Evolutionary conservation across 2,329 filamentous ascomycete genomes (phyloP).

Genomic region (Fusarium sp.): DNA sequence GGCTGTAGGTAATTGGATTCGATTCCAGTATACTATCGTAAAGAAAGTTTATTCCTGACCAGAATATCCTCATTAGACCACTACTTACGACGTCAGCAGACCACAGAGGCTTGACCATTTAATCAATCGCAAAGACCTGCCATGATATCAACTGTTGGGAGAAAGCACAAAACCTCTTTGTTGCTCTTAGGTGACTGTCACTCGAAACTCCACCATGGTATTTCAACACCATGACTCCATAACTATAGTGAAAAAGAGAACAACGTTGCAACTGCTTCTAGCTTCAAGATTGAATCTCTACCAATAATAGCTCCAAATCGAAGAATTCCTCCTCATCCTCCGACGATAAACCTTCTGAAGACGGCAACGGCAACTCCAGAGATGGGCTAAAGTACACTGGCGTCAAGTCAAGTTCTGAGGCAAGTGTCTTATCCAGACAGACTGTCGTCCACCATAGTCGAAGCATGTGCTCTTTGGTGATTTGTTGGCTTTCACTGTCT

Average conservation of each 20-base stretch:
- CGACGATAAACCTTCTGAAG: neutral
- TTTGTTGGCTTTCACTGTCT: accelerated
- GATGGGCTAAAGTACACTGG: accelerated
- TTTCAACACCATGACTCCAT: neutral
- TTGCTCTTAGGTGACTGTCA: neutral
- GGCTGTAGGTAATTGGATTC: accelerated
- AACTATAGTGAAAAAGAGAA: neutral
- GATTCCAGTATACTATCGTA: accelerated
- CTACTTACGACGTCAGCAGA: neutral
- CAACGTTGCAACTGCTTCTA: accelerated
- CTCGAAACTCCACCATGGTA: accelerated
- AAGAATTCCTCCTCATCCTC: neutral
- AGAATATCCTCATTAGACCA: neutral
- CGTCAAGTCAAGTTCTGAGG: neutral
- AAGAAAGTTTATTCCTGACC: neutral
- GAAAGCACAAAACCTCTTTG: accelerated
- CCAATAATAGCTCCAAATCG: neutral
- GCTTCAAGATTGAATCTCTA: neutral
- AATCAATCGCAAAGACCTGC: too few relatives aligned
- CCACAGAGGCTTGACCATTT: neutral
- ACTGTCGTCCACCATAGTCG: neutral
- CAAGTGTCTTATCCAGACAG: neutral
- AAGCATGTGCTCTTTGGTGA: neutral
- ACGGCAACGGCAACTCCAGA: neutral
- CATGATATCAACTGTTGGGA: neutral